These are phyloP conservation scores for Aspergillus nidulans DNA, from an alignment of 495 filamentous ascomycete species.

Conservation along the genomic window DNA sequence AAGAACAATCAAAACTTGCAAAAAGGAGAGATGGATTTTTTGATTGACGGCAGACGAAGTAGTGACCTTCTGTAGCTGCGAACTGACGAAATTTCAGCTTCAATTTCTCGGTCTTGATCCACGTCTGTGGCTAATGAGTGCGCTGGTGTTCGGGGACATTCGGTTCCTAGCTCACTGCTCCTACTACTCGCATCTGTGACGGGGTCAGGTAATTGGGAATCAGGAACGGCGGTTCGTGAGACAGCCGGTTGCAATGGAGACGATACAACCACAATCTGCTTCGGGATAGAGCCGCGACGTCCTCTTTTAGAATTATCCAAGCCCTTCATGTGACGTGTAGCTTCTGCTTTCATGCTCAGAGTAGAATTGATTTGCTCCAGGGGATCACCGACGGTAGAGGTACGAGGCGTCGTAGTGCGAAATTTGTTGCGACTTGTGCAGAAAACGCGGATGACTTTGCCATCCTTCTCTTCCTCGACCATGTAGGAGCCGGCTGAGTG, in stretches of 20 bases:
- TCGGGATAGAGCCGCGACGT: slow-evolving; percentile 10
- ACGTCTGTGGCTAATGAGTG: background rate
- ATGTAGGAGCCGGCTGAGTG: slow-evolving; percentile 7
- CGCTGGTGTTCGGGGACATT: background rate
- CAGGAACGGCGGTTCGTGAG: slow-evolving; percentile 10
- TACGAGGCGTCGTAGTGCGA: background rate
- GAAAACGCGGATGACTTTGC: slow-evolving; percentile 15
- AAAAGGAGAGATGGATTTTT: slow-evolving; percentile 10
- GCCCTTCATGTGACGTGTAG: slow-evolving; percentile 1
- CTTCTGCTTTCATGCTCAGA: background rate
- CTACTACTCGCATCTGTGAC: background rate
- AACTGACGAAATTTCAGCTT: background rate
- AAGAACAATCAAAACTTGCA: background rate
- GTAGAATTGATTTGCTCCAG: background rate
- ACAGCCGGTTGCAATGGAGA: slow-evolving; percentile 9
- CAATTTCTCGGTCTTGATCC: background rate
- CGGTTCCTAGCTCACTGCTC: background rate
- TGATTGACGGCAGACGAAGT: slow-evolving; percentile 14
- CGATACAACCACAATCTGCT: slow-evolving; percentile 15
- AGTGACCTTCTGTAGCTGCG: background rate
- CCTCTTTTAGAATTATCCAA: background rate
- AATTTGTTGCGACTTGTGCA: slow-evolving; percentile 7
- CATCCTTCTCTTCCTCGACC: slow-evolving; percentile 14
- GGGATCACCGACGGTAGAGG: background rate
- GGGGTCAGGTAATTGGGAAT: background rate